Conservation (phyloP, 208 protist species). For the Crithidia sp. region DNA sequence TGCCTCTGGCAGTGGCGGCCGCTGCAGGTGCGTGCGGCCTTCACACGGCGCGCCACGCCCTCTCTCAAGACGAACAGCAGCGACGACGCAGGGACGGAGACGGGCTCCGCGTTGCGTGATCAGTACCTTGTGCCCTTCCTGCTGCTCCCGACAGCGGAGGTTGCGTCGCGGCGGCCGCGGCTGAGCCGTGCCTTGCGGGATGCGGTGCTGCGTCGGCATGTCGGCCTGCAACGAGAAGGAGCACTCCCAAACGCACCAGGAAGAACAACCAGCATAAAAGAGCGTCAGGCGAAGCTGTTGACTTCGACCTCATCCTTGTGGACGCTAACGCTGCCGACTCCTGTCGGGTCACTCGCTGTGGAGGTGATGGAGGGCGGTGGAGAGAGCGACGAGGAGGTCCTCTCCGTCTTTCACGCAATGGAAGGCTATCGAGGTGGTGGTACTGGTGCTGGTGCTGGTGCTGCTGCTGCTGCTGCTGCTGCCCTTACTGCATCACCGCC, state of each 20-base stretch:
- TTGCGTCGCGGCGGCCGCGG: slow-evolving; percentile 16
- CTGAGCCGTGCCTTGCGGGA: neutral
- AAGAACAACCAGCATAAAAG: too few species aligned
- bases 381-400: too few species aligned
- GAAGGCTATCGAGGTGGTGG: too few species aligned
- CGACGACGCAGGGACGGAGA: neutral
- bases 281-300: too few species aligned
- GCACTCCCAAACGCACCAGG: too few species aligned
- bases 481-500: neutral
- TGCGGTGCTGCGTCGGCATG: neutral
- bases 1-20: slow-evolving; percentile 81
- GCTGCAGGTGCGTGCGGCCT: slow-evolving; percentile 17
- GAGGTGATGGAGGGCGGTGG: too few species aligned
- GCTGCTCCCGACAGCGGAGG: slow-evolving; percentile 35
- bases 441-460: neutral
- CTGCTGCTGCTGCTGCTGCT: neutral
- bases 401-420: too few species aligned
- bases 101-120: too few species aligned
- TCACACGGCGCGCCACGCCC: neutral
- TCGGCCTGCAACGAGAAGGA: neutral
- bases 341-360: too few species aligned
- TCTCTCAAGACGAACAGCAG: neutral
- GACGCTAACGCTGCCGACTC: too few species aligned
- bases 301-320: too few species aligned
- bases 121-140: slow-evolving; percentile 53